These are phyloP conservation scores for Salvia hispanica DNA, from an alignment of 257 asterid species.

Conservation along the genomic window DNA sequence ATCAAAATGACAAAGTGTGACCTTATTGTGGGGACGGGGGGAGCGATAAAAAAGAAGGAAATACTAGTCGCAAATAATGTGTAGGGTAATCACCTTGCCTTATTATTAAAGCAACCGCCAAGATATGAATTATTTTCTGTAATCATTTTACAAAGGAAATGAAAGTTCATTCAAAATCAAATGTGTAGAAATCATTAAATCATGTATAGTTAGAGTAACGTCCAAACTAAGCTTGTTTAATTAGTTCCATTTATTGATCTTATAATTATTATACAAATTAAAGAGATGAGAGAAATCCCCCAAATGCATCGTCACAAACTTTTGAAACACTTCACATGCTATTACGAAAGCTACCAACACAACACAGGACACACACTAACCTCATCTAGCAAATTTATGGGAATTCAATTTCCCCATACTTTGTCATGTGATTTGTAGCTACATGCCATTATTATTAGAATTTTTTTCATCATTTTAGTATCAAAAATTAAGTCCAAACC, in stretches of 20 bases:
- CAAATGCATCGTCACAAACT: not conserved
- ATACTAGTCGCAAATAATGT: not conserved
- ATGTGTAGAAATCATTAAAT: conserved; percentile 28
- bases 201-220: conserved; percentile 31
- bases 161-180: not conserved
- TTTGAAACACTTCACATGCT: conserved; percentile 29
- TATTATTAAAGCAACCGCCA: not conserved
- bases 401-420: not conserved
- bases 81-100: not conserved
- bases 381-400: conserved; percentile 1
- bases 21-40: too few species aligned
- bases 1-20: too few species aligned
- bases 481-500: not conserved
- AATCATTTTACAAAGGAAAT: not conserved
- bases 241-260: not conserved
- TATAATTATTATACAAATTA: not conserved
- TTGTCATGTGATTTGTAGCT: not conserved
- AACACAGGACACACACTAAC: conserved; percentile 11
- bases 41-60: not conserved
- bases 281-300: not conserved
- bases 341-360: conserved; percentile 24
- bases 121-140: not conserved
- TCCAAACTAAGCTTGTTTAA: conserved; percentile 34
- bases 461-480: conserved; percentile 1
- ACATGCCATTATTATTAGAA: not conserved